Base-by-base conservation (phyloP, 768 basidiomycete genomes). In the Cyclocybe cylindracea region DNA sequence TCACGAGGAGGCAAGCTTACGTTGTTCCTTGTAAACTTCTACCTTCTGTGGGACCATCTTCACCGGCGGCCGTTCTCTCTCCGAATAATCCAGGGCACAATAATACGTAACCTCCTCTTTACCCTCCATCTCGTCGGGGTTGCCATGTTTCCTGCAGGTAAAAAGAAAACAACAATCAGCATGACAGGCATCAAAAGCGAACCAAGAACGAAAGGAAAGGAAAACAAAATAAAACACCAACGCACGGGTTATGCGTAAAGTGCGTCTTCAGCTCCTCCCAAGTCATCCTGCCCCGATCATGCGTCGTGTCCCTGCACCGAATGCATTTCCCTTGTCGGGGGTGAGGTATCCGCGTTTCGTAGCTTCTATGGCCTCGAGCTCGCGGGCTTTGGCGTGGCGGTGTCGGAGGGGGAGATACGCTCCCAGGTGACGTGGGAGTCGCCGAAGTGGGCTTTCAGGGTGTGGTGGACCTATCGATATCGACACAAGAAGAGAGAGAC, bases 381-480 rank as follows among this genome's bases (percentile, higher is more conserved):
- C 29, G 4, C 56, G 54, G 10, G 65, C 70, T 38, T 60, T n/a
- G n/a, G n/a, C n/a, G n/a, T 52, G 2, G n/a, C 19, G 4, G 59
- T 59, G 37, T 69, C 65, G 34, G 59, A 58, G 1, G 55, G 59
- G 8, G 59, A 60, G 10, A 72, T 56, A n/a, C 50, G 59, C 39
- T 71, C 63, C 65, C 67, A 72, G 2, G 50, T 54, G 6, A 70
- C 63, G 11, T 53, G 19, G 1, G 45, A 44, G 49, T 64, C 62
- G 16, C 69, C 67, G 50, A 64, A 69, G 46, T 72, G 71, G 4
- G 58, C 55, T 18, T 61, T 59, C 41, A 72, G 46, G 33, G 59
- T 63, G 38, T 72, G 71, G 35, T 66, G 60, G 5, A 72, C 70
- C 71, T 72, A 41, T 24, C 24, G 10, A 46, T 8, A 29, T 36